Conservation (phyloP, 2,329 filamentous ascomycete genomes). For the Pseudocercospora ulei region DNA sequence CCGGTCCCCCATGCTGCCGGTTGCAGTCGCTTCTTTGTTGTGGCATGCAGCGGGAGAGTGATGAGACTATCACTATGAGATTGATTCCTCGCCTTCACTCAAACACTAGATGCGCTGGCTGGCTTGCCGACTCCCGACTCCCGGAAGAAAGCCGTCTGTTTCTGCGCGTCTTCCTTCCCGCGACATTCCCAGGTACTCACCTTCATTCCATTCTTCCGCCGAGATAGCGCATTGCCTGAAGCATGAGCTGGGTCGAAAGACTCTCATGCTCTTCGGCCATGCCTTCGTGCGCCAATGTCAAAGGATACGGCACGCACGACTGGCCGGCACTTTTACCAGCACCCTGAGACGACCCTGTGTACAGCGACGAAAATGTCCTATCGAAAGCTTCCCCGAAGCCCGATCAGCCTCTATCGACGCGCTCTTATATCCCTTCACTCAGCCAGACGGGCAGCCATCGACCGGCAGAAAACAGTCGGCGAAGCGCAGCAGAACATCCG, state of each 20-base stretch:
- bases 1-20: conserved; percentile 46
- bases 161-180: conserved; percentile 4
- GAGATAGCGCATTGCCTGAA: conserved; percentile 15
- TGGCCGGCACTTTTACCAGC: conserved; percentile 6
- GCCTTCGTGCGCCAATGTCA: conserved; percentile 11
- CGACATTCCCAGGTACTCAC: conserved; percentile 4
- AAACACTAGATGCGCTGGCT: no score
- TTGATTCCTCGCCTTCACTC: no score
- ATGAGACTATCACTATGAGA: no score
- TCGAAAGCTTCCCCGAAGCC: neutral
- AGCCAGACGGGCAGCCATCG: neutral
- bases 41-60: conserved; percentile 3
- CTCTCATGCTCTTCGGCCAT: conserved; percentile 20
- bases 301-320: conserved; percentile 5
- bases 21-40: conserved; percentile 3
- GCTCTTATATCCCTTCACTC: neutral
- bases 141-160: neutral
- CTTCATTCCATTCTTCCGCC: conserved; percentile 7
- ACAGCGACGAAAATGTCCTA: neutral
- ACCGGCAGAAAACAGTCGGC: no score
- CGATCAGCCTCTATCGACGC: neutral
- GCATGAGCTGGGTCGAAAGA: conserved; percentile 16
- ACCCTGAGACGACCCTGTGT: conserved; percentile 2
- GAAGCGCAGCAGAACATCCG: no score
- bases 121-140: no score